Percentiles rank a stretch among this genome's conserved stretches.
These are phyloP conservation scores for Diophrys appendiculata DNA, from an alignment of 73 alveolate genomes.

Conservation along the genomic window DNA sequence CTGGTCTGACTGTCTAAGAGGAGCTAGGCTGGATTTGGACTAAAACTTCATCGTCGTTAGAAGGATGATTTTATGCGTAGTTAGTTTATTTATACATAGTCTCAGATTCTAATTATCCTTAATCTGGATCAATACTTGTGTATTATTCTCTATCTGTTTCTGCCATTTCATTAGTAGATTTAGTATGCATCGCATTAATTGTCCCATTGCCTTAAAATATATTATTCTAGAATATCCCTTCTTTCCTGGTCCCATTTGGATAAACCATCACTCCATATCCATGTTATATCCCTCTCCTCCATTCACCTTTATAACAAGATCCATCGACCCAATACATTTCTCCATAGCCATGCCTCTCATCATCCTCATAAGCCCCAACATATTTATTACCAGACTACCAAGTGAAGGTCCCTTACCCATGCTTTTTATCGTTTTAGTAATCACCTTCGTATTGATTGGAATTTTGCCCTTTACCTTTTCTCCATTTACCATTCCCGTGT, in stretches of 20 bases:
- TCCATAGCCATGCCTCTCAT: conserved; percentile 90
- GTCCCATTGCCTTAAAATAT: not conserved
- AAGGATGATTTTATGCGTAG: no score
- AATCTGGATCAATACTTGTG: no score
- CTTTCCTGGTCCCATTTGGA: conserved; percentile 6
- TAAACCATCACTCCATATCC: conserved; percentile 68
- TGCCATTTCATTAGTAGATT: no score
- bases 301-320: conserved; percentile 64
- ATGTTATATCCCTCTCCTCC: conserved; percentile 84
- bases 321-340: conserved; percentile 70
- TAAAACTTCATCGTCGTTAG: no score
- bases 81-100: no score
- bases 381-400: conserved; percentile 80
- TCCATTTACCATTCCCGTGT: conserved; percentile 57
- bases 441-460: conserved; percentile 55
- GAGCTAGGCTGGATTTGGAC: no score
- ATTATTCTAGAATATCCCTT: conserved; percentile 6
- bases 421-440: conserved; percentile 37
- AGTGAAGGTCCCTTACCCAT: conserved; percentile 7
- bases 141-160: no score
- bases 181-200: no score
- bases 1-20: no score
- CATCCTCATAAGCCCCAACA: conserved; percentile 84
- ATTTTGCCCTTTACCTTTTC: conserved; percentile 26
- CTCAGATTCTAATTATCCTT: no score